Evolutionary conservation across 2,329 filamentous ascomycete genomes (phyloP), one percentile per base, ranked within the genome.

Genomic region (Hypomyces perniciosus): DNA sequence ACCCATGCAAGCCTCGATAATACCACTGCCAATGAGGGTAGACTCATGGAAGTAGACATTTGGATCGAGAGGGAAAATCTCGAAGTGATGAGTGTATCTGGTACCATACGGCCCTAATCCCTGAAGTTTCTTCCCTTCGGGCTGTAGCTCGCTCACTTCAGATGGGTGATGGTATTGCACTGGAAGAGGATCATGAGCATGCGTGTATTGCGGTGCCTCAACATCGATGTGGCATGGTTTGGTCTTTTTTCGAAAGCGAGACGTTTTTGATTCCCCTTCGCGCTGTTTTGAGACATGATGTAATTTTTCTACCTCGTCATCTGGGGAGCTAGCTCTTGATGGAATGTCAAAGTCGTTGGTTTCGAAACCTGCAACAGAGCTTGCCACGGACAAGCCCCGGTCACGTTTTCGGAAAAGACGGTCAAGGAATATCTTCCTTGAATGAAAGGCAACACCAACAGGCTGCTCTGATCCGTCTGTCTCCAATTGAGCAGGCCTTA

Each of bases 101-200:
- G 78, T 80, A 1, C 82, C 82, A 60, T 80, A 83, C 1, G 80
- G 78, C 0, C 77, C 80, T 6, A 86, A 66, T 1, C 81, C 80
- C 8, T 62, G 57, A n/a, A 85, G 56, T 41, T 62, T 71, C 41
- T 54, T 57, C 3, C 57, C 56, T 6, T 63, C 57, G 30, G 40
- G 30, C 26, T 60, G 56, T 5, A 38, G 37, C 9, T 52, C 54
- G 41, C 44, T 39, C 3, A 48, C 29, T 26, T 58, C 58, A 5
- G 48, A 39, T 1, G 48, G 42, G 10, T 55, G 46, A 27, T 42
- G 27, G 31, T 54, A 53, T 43, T 53, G 46, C 1, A 47, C 34
- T 1, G 54, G 64, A 52, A 81, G 57, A 6, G 79, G 79, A 48
- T 82, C 79, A 54, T 77, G 70, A 1, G 77, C 78, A 54, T 75